phyloP scores from a whole-genome alignment of 768 basidiomycete genomes.

The Mycena epipterygia region DNA sequence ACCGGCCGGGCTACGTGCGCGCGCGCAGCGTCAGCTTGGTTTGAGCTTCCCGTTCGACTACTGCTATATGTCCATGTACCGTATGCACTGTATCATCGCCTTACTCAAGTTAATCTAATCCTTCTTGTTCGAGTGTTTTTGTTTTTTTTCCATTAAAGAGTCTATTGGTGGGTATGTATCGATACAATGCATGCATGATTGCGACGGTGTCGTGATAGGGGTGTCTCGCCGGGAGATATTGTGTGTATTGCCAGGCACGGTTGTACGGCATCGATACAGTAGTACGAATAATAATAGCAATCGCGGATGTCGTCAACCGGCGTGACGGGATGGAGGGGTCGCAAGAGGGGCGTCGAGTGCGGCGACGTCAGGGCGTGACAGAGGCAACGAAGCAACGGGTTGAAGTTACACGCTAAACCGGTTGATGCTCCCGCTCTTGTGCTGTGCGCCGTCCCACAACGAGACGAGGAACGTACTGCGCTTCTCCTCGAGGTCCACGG shows the following conservation, averaged over 20 bases:
- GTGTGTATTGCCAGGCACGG: too few species aligned
- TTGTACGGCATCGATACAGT: background rate
- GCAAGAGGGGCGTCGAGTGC: too few species aligned
- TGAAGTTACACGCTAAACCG: constrained; percentile 44
- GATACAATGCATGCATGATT: background rate
- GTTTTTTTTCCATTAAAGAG: background rate
- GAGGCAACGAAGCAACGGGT: too few species aligned
- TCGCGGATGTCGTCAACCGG: constrained; percentile 1
- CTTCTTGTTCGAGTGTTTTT: too few species aligned
- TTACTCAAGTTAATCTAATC: background rate
- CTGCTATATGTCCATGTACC: background rate
- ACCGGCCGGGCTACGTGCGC: constrained; percentile 26
- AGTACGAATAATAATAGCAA: background rate
- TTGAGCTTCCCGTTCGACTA: background rate
- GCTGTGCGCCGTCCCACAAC: constrained; percentile 43
- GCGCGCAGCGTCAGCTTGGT: constrained; percentile 28
- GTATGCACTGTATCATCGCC: constrained; percentile 12
- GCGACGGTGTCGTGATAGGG: too few species aligned
- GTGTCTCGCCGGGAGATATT: constrained; percentile 21
- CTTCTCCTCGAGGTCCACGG: constrained; percentile 24
- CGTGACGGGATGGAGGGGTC: too few species aligned
- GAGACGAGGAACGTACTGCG: constrained; percentile 40
- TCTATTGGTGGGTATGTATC: background rate
- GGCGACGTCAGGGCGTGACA: background rate
- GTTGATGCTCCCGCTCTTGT: constrained; percentile 32